A percentile compares a stretch with the other conserved stretches of the same genome.
phyloP scores from a whole-genome alignment of 177 flowering plant species.

The Telopea speciosissima region DNA sequence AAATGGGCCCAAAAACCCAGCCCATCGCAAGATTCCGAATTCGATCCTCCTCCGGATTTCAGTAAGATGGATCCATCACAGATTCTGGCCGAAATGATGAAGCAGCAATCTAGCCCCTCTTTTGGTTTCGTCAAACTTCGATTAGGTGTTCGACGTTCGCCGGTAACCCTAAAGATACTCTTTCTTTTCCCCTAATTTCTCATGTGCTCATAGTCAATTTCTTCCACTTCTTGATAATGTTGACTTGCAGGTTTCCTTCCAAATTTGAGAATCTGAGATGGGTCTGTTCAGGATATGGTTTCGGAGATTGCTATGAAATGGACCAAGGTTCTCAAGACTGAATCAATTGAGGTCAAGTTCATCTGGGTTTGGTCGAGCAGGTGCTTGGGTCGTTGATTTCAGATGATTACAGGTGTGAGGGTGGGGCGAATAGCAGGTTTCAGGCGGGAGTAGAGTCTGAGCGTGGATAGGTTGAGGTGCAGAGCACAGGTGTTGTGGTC shows the following conservation, averaged over 20 bases:
- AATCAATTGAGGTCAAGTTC: conserved; percentile 24
- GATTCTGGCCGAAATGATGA: conserved; percentile 31
- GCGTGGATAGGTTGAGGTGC: too few relatives aligned
- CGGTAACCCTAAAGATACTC: not conserved
- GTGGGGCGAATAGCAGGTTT: too few relatives aligned
- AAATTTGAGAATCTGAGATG: not conserved
- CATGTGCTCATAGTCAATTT: not conserved
- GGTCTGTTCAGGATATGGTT: not conserved
- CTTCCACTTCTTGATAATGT: not conserved
- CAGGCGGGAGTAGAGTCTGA: too few relatives aligned
- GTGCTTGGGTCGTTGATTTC: too few relatives aligned
- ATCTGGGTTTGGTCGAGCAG: too few relatives aligned
- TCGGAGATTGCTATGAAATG: not conserved
- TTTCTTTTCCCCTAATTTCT: not conserved
- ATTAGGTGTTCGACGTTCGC: conserved; percentile 1
- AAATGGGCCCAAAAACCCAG: conserved; percentile 60
- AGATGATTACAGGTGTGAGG: too few relatives aligned
- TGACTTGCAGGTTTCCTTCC: not conserved
- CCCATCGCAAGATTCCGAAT: conserved; percentile 19
- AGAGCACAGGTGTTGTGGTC: too few relatives aligned
- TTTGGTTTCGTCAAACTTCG: not conserved
- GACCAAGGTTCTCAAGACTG: not conserved
- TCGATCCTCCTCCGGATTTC: conserved; percentile 68
- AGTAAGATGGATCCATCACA: conserved; percentile 30
- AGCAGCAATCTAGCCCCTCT: conserved; percentile 31